These are phyloP conservation scores for Discostella stelligeroides DNA, from an alignment of 108 stramenopile species.

Conservation along the genomic window DNA sequence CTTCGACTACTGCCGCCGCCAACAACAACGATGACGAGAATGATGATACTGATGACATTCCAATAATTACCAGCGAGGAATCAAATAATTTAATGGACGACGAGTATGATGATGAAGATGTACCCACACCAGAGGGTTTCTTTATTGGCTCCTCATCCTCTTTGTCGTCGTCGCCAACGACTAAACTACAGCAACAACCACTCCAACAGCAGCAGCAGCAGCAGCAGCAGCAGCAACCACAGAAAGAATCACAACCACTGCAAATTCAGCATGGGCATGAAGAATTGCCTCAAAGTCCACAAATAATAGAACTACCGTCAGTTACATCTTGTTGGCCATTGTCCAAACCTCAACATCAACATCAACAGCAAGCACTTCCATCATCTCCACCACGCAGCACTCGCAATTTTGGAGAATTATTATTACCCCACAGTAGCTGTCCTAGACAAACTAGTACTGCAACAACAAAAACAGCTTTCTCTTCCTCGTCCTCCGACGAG, in stretches of 20 bases:
- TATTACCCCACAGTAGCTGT: not conserved
- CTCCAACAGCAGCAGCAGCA: not conserved
- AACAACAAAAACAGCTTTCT: no score
- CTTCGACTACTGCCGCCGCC: no score
- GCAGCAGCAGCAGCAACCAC: not conserved
- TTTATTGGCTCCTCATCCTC: not conserved
- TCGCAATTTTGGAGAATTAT: no score
- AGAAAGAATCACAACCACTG: no score
- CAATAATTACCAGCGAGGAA: not conserved
- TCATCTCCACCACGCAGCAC: no score
- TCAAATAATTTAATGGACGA: not conserved
- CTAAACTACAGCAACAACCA: no score
- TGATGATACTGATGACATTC: not conserved
- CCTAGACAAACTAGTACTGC: not conserved
- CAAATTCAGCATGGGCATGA: not conserved
- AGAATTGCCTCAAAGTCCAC: no score
- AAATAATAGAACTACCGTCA: no score
- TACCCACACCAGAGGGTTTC: not conserved
- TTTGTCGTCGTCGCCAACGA: not conserved
- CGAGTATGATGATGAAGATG: not conserved
- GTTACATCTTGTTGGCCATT: no score
- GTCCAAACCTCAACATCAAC: no score
- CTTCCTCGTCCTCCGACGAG: no score
- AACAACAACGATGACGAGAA: not conserved
- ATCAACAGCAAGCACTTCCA: no score